phyloP scores from a whole-genome alignment of 164 flowering plant genomes.

The Amborella trichopoda region DNA sequence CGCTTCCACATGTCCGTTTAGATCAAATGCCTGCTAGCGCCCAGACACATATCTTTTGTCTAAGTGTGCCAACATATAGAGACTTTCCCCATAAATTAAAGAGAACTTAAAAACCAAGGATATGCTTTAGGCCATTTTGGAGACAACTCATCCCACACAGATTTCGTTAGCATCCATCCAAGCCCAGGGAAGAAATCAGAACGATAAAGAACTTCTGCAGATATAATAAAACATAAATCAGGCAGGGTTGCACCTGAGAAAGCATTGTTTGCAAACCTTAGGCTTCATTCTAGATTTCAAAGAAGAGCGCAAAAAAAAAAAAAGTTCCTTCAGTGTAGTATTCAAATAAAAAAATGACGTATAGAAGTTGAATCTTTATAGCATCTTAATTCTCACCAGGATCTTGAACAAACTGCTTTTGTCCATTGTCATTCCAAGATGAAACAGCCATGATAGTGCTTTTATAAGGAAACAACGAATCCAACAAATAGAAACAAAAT shows the following conservation, averaged over 20 bases:
- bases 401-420: conserved; percentile 92
- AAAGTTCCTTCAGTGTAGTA: too few relatives aligned
- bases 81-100: not conserved
- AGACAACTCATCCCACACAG: conserved; percentile 90
- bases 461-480: conserved; percentile 5
- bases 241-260: not conserved
- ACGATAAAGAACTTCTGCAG: conserved; percentile 80
- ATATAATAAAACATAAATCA: conserved; percentile 4
- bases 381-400: conserved; percentile 71
- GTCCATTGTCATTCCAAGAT: conserved; percentile 99
- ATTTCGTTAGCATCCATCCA: conserved; percentile 91
- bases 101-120: conserved; percentile 36
- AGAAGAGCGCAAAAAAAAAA: too few relatives aligned
- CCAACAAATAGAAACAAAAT: conserved; percentile 2
- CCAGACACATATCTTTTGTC: too few relatives aligned
- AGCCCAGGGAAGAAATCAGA: conserved; percentile 99
- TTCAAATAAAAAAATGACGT: too few relatives aligned
- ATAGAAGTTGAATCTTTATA: too few relatives aligned
- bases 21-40: too few relatives aligned
- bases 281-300: too few relatives aligned
- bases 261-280: not conserved
- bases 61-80: too few relatives aligned
- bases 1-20: too few relatives aligned
- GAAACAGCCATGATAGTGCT: conserved; percentile 98
- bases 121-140: conserved; percentile 99